Percentiles rank a stretch among this genome's conserved stretches.
Evolutionary conservation across 129 eudicot genomes (phyloP).

Genomic region (Chrysanthemum seticuspe): DNA sequence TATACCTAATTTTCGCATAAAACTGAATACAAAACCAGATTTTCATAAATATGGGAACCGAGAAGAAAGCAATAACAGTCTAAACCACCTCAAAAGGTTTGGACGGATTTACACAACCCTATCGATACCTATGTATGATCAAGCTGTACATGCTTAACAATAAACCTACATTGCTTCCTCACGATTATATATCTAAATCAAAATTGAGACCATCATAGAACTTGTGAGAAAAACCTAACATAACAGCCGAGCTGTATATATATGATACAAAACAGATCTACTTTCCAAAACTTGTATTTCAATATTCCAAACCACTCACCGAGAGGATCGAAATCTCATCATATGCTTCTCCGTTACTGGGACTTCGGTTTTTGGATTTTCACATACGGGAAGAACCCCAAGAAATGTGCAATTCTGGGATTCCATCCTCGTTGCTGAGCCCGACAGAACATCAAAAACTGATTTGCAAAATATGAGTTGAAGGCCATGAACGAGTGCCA

Average conservation of each 20-base stretch:
- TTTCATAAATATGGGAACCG: background rate
- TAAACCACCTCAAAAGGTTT: background rate
- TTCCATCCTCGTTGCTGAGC: conserved; percentile 82
- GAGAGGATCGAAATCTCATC: background rate
- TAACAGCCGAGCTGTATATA: background rate
- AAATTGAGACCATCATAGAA: conserved; percentile 8
- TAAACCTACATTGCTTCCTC: background rate
- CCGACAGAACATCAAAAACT: conserved; percentile 78
- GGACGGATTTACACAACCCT: background rate
- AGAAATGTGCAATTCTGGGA: conserved; percentile 52
- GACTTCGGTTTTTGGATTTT: conserved; percentile 69
- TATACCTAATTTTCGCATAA: no score
- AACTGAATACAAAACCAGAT: background rate
- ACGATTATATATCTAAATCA: conserved; percentile 10
- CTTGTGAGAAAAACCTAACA: conserved; percentile 4
- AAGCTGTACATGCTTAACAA: background rate
- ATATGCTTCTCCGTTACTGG: conserved; percentile 27
- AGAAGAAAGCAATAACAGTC: background rate
- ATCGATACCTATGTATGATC: conserved; percentile 1
- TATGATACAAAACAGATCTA: conserved; percentile 20
- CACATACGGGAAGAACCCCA: conserved; percentile 70
- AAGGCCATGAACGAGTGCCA: conserved; percentile 81
- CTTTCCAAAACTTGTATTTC: conserved; percentile 8
- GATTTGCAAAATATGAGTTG: conserved; percentile 63
- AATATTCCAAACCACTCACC: background rate